A percentile compares a stretch with the other conserved stretches of the same genome.
phyloP scores from a whole-genome alignment of 1,284 basidiomycete genomes.

The Rhizoctonia solani region DNA sequence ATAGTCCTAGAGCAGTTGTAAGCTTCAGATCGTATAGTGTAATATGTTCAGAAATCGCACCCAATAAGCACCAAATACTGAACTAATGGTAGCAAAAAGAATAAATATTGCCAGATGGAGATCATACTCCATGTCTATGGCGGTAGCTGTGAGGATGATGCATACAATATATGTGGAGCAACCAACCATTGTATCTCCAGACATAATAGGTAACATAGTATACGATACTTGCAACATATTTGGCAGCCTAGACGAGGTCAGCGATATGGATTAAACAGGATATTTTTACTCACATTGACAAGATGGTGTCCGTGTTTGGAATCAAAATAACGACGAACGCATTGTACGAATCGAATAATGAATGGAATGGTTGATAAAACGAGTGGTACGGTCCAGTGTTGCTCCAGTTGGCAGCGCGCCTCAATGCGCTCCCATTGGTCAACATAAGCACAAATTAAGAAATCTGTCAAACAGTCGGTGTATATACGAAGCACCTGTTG shows the following conservation, averaged over 20 bases:
- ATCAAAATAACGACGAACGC: conserved; percentile 82
- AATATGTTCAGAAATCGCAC: conserved; percentile 47
- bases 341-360: conserved; percentile 78
- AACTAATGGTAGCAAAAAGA: conserved; percentile 63
- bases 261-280: background rate
- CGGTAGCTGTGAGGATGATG: background rate
- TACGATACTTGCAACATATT: conserved; percentile 72
- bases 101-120: conserved; percentile 64
- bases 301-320: conserved; percentile 75
- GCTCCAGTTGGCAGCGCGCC: conserved; percentile 45
- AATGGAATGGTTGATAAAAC: conserved; percentile 64
- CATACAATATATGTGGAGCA: background rate
- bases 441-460: conserved; percentile 73
- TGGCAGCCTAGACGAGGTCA: conserved; percentile 65
- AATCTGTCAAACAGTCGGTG: conserved; percentile 43
- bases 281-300: conserved; percentile 66
- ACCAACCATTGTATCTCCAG: conserved; percentile 71
- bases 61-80: conserved; percentile 78
- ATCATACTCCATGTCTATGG: conserved; percentile 49
- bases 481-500: background rate
- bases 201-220: conserved; percentile 67
- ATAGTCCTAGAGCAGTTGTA: conserved; percentile 57
- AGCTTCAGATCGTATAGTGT: conserved; percentile 15
- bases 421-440: conserved; percentile 58
- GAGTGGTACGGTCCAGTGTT: conserved; percentile 63